These are phyloP conservation scores for Pythium plurisporium DNA, from an alignment of 352 stramenopile species.

Conservation along the genomic window DNA sequence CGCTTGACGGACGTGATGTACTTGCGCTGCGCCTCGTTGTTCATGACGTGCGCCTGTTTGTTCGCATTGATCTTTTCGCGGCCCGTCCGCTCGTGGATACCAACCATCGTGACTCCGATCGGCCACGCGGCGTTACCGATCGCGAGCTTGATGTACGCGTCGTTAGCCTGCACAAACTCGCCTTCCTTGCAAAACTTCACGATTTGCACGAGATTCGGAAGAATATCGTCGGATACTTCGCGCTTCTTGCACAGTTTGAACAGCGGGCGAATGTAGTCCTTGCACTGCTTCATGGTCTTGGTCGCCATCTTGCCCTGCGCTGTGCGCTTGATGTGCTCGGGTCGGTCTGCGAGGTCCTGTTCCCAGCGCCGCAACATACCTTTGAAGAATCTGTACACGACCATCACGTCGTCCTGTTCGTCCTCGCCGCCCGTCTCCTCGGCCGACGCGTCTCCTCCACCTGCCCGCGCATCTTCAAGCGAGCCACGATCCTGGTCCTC, in stretches of 20 bases:
- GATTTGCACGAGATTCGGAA: slow-evolving; percentile 90
- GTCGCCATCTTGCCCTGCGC: slow-evolving; percentile 92
- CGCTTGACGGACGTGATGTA: slow-evolving; percentile 98
- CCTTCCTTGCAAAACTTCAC: slow-evolving; percentile 91
- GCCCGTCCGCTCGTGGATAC: slow-evolving; percentile 96
- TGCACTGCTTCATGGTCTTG: slow-evolving; percentile 98
- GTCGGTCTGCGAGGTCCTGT: slow-evolving; percentile 79
- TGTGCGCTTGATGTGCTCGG: slow-evolving; percentile 87
- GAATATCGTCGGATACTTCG: slow-evolving; percentile 85
- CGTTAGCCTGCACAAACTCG: slow-evolving; percentile 94
- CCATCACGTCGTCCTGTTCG: slow-evolving; percentile 30
- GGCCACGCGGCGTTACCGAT: slow-evolving; percentile 98
- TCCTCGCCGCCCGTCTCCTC: slow-evolving; percentile 24
- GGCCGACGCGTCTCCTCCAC: slow-evolving; percentile 1
- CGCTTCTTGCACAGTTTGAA: slow-evolving; percentile 96
- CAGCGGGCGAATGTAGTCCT: slow-evolving; percentile 97
- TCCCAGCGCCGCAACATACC: slow-evolving; percentile 93
- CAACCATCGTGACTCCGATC: slow-evolving; percentile 99
- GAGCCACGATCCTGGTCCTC: slow-evolving; percentile 26
- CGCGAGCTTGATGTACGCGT: slow-evolving; percentile 97
- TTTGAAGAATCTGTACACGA: slow-evolving; percentile 93
- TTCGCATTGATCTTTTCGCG: slow-evolving; percentile 95
- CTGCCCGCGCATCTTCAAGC: slow-evolving; percentile 20
- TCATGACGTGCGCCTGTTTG: slow-evolving; percentile 99
- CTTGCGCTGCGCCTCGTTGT: slow-evolving; percentile 98